Conservation (phyloP, 148 eudicot genomes). For the Rhododendron henanense region DNA sequence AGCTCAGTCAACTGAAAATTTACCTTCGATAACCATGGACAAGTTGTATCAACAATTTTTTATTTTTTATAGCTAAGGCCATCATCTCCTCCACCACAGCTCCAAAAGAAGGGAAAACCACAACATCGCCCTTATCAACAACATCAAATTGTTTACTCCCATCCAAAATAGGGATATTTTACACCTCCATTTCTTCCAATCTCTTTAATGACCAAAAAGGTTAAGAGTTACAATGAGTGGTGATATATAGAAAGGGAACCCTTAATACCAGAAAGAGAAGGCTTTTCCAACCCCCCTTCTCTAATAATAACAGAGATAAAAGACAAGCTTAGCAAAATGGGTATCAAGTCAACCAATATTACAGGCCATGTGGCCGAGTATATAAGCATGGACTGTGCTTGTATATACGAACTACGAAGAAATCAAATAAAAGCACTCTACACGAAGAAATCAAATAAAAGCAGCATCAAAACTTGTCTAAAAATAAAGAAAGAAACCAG, state of each 20-base stretch:
- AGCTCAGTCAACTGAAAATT: conserved; percentile 1
- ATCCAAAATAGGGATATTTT: conserved; percentile 59
- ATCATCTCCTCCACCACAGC: conserved; percentile 94
- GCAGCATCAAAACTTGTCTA: not conserved
- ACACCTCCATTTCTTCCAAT: conserved; percentile 79
- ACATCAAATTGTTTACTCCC: conserved; percentile 81
- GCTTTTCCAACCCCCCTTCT: not conserved
- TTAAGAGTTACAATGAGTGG: not conserved
- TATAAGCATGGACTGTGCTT: not conserved
- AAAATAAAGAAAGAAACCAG: not conserved
- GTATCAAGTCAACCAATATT: not conserved
- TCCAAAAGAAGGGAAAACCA: conserved; percentile 94
- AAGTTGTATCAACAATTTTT: conserved; percentile 97
- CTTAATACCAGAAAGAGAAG: not conserved
- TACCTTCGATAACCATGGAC: conserved; percentile 99
- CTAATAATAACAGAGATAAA: not conserved
- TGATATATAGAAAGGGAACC: not conserved
- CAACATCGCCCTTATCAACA: conserved; percentile 79
- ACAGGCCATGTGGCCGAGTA: not conserved
- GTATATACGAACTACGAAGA: not conserved
- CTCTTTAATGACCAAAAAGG: conserved; percentile 41
- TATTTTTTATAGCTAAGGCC: conserved; percentile 68
- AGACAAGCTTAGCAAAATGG: not conserved
- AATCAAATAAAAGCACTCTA: not conserved
- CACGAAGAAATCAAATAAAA: not conserved